Percentiles rank a stretch among this genome's conserved stretches.
Evolutionary conservation across 345 rosid species (phyloP).

Genomic region (Hirschfeldia incana): DNA sequence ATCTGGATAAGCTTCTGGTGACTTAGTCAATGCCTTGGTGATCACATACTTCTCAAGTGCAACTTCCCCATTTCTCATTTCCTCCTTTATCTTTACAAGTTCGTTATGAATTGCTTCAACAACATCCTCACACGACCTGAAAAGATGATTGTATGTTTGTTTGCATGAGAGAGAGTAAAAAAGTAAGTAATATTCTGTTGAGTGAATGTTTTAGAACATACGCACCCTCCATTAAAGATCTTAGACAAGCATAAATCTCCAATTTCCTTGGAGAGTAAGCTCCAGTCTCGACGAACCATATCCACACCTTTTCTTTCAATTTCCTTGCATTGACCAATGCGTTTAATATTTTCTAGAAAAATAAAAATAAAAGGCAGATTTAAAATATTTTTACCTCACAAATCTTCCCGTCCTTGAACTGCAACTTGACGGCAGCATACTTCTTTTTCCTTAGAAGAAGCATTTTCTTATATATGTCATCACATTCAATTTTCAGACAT

Average conservation of each 20-base stretch:
- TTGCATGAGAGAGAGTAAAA: conserved; percentile 1
- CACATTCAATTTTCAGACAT: conserved; percentile 88
- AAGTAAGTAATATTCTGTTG: not conserved
- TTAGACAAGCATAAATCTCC: conserved; percentile 85
- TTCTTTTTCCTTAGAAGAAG: conserved; percentile 91
- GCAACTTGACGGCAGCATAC: conserved; percentile 94
- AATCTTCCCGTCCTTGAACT: conserved; percentile 69
- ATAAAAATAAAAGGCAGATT: conserved; percentile 28
- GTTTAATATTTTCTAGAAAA: conserved; percentile 80
- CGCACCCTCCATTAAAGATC: conserved; percentile 91
- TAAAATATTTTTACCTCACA: conserved; percentile 58
- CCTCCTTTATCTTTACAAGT: conserved; percentile 84
- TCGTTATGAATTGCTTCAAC: conserved; percentile 80
- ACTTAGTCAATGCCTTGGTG: conserved; percentile 89
- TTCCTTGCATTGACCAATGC: conserved; percentile 69
- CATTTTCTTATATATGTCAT: conserved; percentile 98
- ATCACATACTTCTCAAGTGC: conserved; percentile 89
- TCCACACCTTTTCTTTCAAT: conserved; percentile 97
- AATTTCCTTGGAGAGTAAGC: conserved; percentile 86
- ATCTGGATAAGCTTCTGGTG: conserved; percentile 94
- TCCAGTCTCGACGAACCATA: conserved; percentile 99
- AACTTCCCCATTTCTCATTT: conserved; percentile 88
- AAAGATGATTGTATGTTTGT: conserved; percentile 16
- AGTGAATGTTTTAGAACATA: conserved; percentile 34
- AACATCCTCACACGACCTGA: conserved; percentile 93